Conservation (phyloP, 306 rosid genomes). For the Malus sylvestris region DNA sequence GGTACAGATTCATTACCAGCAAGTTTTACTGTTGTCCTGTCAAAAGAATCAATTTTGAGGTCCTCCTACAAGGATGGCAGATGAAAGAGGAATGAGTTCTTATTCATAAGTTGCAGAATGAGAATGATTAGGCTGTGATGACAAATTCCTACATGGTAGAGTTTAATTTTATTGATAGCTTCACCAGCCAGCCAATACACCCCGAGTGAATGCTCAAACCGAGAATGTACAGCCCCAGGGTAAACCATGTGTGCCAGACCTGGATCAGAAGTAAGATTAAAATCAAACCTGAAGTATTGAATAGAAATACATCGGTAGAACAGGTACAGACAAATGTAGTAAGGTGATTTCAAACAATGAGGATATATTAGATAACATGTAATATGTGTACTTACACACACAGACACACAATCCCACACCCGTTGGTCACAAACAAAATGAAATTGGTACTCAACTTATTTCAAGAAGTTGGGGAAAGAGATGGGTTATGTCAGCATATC, state of each 20-base stretch:
- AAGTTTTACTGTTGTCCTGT: constrained; percentile 74
- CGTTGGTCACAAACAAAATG: background rate
- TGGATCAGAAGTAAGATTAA: constrained; percentile 25
- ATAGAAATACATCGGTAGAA: background rate
- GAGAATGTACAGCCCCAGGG: constrained; percentile 90
- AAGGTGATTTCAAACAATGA: background rate
- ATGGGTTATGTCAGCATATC: background rate
- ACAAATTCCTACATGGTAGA: constrained; percentile 46
- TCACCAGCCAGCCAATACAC: constrained; percentile 91
- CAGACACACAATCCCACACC: background rate
- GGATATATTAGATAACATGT: background rate
- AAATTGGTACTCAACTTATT: background rate
- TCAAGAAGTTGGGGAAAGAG: background rate
- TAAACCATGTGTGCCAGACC: constrained; percentile 74
- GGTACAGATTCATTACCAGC: constrained; percentile 50
- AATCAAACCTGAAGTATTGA: constrained; percentile 5
- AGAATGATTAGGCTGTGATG: constrained; percentile 4
- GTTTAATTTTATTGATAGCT: constrained; percentile 54
- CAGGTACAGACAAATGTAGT: background rate
- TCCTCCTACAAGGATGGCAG: constrained; percentile 59
- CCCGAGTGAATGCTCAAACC: constrained; percentile 96
- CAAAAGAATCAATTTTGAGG: constrained; percentile 73
- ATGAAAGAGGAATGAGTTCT: background rate
- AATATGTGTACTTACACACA: background rate
- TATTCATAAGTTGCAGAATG: background rate